Conservation (phyloP, 768 basidiomycete genomes). For the Bullera alba region DNA sequence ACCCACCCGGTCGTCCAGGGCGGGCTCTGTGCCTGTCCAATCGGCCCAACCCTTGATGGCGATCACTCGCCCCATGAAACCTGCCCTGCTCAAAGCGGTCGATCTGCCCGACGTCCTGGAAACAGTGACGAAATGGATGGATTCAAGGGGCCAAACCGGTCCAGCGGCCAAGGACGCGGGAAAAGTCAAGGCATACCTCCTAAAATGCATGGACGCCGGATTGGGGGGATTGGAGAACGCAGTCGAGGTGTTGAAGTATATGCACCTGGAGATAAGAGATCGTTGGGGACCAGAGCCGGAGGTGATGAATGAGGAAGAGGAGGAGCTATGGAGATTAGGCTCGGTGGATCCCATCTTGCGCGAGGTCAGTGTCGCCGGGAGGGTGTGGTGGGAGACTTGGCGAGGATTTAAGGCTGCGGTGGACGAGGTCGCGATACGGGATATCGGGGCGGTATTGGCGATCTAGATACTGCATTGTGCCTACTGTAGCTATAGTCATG, state of each 20-base stretch:
- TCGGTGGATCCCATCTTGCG: slow-evolving; percentile 41
- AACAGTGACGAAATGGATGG: slow-evolving; percentile 70
- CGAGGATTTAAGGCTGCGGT: slow-evolving; percentile 61
- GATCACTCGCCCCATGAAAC: slow-evolving; percentile 14
- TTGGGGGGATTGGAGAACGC: slow-evolving; percentile 66
- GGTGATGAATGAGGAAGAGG: slow-evolving; percentile 29
- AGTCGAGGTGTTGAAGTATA: slow-evolving; percentile 70
- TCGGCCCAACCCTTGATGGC: slow-evolving; percentile 1
- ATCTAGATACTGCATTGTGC: no score
- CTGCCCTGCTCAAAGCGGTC: slow-evolving; percentile 39
- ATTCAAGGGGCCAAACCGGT: slow-evolving; percentile 54
- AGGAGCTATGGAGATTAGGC: slow-evolving; percentile 16
- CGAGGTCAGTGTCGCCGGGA: slow-evolving; percentile 46
- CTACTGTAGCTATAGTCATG: no score
- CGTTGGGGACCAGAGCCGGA: no score
- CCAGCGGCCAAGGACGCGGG: slow-evolving; percentile 70
- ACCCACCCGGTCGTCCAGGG: slow-evolving; percentile 45
- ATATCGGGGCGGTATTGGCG: slow-evolving; percentile 68
- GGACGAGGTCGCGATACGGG: slow-evolving; percentile 58
- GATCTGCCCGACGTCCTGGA: slow-evolving; percentile 66
- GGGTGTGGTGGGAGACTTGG: slow-evolving; percentile 78
- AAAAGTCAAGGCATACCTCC: slow-evolving; percentile 65
- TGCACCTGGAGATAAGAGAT: slow-evolving; percentile 52
- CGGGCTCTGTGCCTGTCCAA: slow-evolving; percentile 45
- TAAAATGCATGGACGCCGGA: slow-evolving; percentile 61